Percentiles rank a stretch among this genome's conserved stretches.
These are phyloP conservation scores for Brasilioporus rufonigricans DNA, from an alignment of 768 basidiomycete genomes.

Conservation along the genomic window DNA sequence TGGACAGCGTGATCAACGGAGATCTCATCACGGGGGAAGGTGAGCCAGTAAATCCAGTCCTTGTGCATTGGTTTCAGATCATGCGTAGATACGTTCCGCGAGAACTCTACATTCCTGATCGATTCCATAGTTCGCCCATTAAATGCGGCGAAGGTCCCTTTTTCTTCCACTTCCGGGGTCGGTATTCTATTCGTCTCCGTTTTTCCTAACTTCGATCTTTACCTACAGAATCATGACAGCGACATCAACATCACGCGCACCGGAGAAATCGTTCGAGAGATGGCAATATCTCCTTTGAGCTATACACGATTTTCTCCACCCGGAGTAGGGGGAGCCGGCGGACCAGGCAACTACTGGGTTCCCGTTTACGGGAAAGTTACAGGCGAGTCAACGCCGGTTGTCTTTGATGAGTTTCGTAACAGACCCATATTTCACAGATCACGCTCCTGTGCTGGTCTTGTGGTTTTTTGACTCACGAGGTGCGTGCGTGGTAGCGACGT, in stretches of 20 bases:
- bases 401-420: background rate
- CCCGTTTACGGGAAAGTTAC: slow-evolving; percentile 48
- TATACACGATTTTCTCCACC: slow-evolving; percentile 62
- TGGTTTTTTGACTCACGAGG: slow-evolving; percentile 81
- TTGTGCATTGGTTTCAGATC: background rate
- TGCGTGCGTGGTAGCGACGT: slow-evolving; percentile 15
- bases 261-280: slow-evolving; percentile 65
- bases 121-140: slow-evolving; percentile 64
- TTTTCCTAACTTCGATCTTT: background rate
- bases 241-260: slow-evolving; percentile 68
- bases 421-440: slow-evolving; percentile 23
- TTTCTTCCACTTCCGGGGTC: slow-evolving; percentile 69
- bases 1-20: slow-evolving; percentile 61
- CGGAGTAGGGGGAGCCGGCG: slow-evolving; percentile 61
- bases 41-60: slow-evolving; percentile 16
- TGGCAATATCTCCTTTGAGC: slow-evolving; percentile 49
- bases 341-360: slow-evolving; percentile 77
- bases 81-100: slow-evolving; percentile 54
- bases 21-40: slow-evolving; percentile 75
- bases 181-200: slow-evolving; percentile 16
- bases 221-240: slow-evolving; percentile 69
- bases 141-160: slow-evolving; percentile 55
- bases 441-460: slow-evolving; percentile 50
- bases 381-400: slow-evolving; percentile 25
- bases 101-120: slow-evolving; percentile 65